Conservation (phyloP, 73 alveolate species). For the Tetrahymena malaccensis region DNA sequence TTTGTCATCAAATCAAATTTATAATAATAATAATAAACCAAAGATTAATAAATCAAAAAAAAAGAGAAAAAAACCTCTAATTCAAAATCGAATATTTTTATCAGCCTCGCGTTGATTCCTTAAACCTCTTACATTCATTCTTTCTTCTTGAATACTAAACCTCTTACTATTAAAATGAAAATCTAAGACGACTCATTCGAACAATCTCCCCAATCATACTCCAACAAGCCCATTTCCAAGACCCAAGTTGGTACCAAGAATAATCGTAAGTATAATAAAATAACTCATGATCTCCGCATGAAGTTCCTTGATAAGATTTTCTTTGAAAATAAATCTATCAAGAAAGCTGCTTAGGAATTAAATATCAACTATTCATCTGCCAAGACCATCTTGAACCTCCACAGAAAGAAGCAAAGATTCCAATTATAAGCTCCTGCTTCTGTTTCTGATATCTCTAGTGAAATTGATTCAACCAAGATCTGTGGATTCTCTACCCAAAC, state of each 20-base stretch:
- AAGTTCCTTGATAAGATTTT: not conserved
- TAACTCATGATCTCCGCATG: not conserved
- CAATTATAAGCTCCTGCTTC: not conserved
- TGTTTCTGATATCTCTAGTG: not conserved
- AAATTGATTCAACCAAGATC: not conserved
- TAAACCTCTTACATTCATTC: not conserved
- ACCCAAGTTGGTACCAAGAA: not conserved
- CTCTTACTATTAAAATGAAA: not conserved
- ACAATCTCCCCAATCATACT: not conserved
- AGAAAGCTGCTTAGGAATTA: not conserved
- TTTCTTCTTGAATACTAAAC: not conserved
- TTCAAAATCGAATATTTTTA: not conserved
- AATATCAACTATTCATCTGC: not conserved
- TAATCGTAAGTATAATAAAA: not conserved
- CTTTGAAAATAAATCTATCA: not conserved
- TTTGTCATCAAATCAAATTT: not conserved
- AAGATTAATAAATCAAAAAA: not conserved
- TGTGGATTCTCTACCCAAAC: not conserved
- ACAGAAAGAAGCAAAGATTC: not conserved
- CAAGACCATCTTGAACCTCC: not conserved
- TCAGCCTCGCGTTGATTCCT: not conserved
- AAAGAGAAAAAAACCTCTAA: not conserved
- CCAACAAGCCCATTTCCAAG: not conserved
- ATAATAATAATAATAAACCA: not conserved
- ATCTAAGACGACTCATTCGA: not conserved